Evolutionary conservation across 1,284 basidiomycete genomes (phyloP), one percentile per base, ranked within the genome.

Genomic region (Moesziomyces sp.): DNA sequence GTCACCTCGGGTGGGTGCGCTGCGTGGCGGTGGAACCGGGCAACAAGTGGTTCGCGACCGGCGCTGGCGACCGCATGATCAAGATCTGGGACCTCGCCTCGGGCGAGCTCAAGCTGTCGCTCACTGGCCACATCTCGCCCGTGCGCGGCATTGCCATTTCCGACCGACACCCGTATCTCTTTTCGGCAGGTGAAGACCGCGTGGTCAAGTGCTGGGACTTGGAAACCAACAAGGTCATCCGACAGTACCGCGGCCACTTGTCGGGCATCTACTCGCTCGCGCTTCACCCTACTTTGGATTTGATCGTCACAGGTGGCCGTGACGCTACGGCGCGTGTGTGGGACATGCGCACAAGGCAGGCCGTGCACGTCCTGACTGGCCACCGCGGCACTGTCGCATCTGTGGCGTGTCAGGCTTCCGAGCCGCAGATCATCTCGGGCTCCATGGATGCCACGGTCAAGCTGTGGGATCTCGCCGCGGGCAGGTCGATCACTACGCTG

Each of bases 121-220:
- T 99, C 76, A 99, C 97, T 4, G 96, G 97, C 9, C 96, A 99
- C 84, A 99, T 99, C 58, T 95, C 93, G 30, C 97, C 96, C 1
- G 94, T 99, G 23, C 89, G 97, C 45, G 96, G 96, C 0, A 85
- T 99, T 48, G 96, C 94, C 5, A 93, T 99, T 21, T 95, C 93
- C 1, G 87, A 91, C 9, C 87, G 96, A 60, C 96, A 98, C 86
- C 97, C 96, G 2, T 99, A 99, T 85, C 86, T 99, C 26, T 99
- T 99, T 85, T 97, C 94, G 8, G 94, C 92, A 66, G 94, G 93
- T 55, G 96, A 99, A 85, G 96, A 99, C 86, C 98, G 98, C 89
- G 92, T 97, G 93, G 95, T 99, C 47, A 99, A 98, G 87, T 99
- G 97, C 82, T 99, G 97, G 97, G 96, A 99, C 83, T 86, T 99